Percentiles rank a stretch among this genome's conserved stretches.
Evolutionary conservation across 164 flowering plant species (phyloP).

Genomic region (Macadamia integrifolia): DNA sequence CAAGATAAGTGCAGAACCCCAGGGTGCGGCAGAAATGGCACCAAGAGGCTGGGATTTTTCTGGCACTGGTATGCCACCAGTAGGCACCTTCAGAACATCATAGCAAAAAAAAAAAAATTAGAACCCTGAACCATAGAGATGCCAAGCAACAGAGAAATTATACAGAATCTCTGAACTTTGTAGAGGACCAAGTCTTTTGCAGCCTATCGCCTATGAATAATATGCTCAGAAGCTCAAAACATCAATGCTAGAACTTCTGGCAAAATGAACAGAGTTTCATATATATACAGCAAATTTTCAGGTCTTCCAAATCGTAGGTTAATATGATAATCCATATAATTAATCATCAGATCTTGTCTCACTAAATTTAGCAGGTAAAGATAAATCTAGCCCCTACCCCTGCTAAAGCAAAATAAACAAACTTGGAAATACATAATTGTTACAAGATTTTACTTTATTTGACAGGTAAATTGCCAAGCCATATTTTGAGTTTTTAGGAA

Average conservation of each 20-base stretch:
- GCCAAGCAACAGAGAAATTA: background rate
- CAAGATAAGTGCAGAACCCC: conserved; percentile 99
- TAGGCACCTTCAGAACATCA: conserved; percentile 54
- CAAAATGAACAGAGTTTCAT: background rate
- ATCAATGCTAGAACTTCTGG: background rate
- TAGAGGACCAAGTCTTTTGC: background rate
- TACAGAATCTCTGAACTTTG: background rate
- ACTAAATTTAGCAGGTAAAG: too few species aligned
- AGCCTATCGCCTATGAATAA: background rate
- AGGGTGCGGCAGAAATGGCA: conserved; percentile 93
- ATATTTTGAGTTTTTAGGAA: too few species aligned
- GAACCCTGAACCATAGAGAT: background rate
- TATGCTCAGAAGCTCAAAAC: background rate
- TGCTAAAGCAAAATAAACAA: too few species aligned
- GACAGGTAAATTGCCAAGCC: too few species aligned
- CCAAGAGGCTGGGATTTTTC: conserved; percentile 75
- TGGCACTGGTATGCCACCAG: conserved; percentile 89
- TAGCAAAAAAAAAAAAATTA: conserved; percentile 12
- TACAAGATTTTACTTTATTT: too few species aligned
- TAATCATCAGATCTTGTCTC: too few species aligned
- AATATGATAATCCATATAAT: too few species aligned
- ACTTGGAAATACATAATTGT: too few species aligned
- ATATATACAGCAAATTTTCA: background rate
- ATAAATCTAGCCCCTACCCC: too few species aligned
- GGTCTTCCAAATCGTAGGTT: too few species aligned